Evolutionary conservation across 345 rosid genomes (phyloP), one percentile per base, ranked within the genome.

Genomic region (Citrus unshiu): DNA sequence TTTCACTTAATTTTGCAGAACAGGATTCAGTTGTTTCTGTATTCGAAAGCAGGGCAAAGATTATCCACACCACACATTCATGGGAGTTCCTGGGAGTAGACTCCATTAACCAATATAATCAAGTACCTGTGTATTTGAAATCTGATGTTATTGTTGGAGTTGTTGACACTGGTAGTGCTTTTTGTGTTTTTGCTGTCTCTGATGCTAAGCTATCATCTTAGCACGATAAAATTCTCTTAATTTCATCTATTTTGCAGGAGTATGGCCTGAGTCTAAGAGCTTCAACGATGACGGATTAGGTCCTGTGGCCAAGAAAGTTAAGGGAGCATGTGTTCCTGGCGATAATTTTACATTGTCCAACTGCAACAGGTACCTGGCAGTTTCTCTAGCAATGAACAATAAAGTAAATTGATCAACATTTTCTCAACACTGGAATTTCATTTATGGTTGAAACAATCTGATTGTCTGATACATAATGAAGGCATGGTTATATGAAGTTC

Each of bases 191-290:
- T 62, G 6, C n/a, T 56, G 29, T 80, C 46, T 73, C 59, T 22
- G 49, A 16, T n/a, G 24, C 49, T 61, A 40, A 35, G 32, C 34
- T 64, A 51, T 46, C 29, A 3, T 29, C 10, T 37, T 16, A 21
- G 2, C 64, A 43, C 4, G 3, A 13, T 46, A 24, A 30, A 16
- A 10, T 25, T 75, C 25, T 13, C 7, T 6, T 39, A 39, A 24
- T 77, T 68, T 46, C 35, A 14, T 59, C 27, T 19, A 22, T 43
- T 25, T 59, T 74, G 37, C 84, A 87, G 90, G 88, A 70, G 24
- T 87, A 78, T 88, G 89, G 88, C 90, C 90, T 0, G 90, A 90
- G 74, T 87, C 89, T 2, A 75, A 77, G 72, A 88, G 90, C 85
- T 88, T 82, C 71, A 73, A 43, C 19, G 87, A 88, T 25, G 25